Evolutionary conservation across 2,329 filamentous ascomycete species (phyloP).

Genomic region (Huntiella abstrusa): DNA sequence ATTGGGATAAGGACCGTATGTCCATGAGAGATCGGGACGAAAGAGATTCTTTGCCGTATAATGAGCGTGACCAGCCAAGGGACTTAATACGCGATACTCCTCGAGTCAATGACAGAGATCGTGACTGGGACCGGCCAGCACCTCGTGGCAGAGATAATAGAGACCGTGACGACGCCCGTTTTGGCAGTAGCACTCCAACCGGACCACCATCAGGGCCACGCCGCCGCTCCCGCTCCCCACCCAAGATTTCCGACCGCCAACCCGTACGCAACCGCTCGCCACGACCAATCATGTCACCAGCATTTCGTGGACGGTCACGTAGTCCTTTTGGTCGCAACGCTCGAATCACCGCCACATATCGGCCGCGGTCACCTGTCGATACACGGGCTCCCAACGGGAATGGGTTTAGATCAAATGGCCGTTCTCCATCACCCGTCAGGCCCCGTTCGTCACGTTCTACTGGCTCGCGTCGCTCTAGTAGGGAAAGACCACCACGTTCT

Average conservation of each 20-base stretch:
- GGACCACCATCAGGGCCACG: not conserved
- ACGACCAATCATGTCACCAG: not conserved
- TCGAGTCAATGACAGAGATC: conserved; percentile 11
- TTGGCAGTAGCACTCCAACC: conserved; percentile 5
- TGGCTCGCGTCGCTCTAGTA: conserved; percentile 29
- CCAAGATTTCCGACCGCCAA: conserved; percentile 15
- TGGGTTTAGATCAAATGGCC: conserved; percentile 1
- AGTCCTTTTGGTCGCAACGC: conserved; percentile 6
- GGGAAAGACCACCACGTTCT: conserved; percentile 23
- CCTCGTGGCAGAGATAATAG: conserved; percentile 16
- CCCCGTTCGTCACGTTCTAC: conserved; percentile 31
- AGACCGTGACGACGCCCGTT: conserved; percentile 17
- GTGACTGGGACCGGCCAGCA: conserved; percentile 19
- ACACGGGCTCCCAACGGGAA: not conserved
- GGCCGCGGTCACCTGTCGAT: conserved; percentile 6
- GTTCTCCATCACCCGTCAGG: conserved; percentile 14
- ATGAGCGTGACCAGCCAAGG: conserved; percentile 15
- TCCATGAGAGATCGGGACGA: conserved; percentile 12
- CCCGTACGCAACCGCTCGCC: conserved; percentile 6
- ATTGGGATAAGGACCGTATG: conserved; percentile 16
- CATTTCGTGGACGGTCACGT: conserved; percentile 6
- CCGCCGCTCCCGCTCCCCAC: conserved; percentile 36
- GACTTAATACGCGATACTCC: conserved; percentile 17
- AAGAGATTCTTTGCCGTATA: not conserved
- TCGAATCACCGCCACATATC: conserved; percentile 8